phyloP scores from a whole-genome alignment of 1,284 basidiomycete species.

The Puccinia horiana region DNA sequence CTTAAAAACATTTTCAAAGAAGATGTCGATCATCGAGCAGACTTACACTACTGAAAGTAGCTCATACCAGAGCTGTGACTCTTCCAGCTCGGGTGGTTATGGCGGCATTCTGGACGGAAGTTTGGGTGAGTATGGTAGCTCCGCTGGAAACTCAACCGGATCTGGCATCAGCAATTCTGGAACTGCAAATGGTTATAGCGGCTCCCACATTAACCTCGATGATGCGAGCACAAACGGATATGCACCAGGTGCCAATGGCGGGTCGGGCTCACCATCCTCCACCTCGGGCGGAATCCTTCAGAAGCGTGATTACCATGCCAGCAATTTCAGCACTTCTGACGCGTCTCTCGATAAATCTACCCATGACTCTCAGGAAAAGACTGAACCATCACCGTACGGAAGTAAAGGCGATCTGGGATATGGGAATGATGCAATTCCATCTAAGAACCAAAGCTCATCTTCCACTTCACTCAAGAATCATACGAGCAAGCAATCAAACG shows the following conservation, averaged over 20 bases:
- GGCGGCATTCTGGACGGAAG: not conserved
- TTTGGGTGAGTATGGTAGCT: not conserved
- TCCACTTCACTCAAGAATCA: not conserved
- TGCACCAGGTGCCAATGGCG: not conserved
- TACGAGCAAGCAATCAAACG: constrained; percentile 2
- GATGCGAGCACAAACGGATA: not conserved
- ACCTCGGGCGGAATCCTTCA: not conserved
- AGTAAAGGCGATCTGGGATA: not conserved
- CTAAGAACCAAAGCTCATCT: constrained; percentile 11
- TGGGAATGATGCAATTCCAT: not conserved
- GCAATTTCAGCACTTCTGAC: constrained; percentile 1
- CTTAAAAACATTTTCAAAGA: constrained; percentile 15
- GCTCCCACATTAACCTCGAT: not conserved
- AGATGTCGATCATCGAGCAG: constrained; percentile 32
- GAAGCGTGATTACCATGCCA: not conserved
- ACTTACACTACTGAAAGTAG: constrained; percentile 21
- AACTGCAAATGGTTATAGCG: not conserved
- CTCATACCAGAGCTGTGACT: constrained; percentile 31
- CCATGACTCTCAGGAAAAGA: not conserved
- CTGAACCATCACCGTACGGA: not conserved
- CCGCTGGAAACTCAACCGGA: not conserved
- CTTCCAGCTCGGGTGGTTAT: constrained; percentile 9
- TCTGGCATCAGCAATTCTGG: not conserved
- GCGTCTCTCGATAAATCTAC: constrained; percentile 15
- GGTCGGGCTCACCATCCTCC: not conserved